Percentiles rank a stretch among this genome's conserved stretches.
Evolutionary conservation across 1,284 basidiomycete species (phyloP).

Genomic region (Ganoderma leucocontextum): DNA sequence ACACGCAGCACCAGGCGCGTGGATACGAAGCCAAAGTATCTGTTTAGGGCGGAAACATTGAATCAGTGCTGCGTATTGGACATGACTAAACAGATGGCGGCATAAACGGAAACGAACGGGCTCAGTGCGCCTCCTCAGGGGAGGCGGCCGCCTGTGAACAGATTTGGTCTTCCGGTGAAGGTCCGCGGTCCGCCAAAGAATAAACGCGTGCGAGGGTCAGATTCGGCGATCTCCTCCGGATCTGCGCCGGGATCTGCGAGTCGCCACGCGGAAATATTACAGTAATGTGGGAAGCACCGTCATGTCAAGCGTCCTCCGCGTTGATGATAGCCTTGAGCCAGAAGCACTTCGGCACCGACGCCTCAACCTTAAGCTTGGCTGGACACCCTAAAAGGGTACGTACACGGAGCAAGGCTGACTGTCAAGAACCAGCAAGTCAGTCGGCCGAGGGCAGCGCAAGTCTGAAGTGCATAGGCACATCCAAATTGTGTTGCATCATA

Average conservation of each 20-base stretch:
- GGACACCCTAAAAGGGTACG: background rate
- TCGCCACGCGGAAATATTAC: slow-evolving; percentile 6
- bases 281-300: slow-evolving; percentile 11
- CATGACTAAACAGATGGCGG: slow-evolving; percentile 1
- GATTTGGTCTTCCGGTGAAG: slow-evolving; percentile 1
- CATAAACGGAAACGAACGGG: background rate
- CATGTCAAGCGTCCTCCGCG: background rate
- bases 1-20: background rate
- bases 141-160: background rate
- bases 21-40: slow-evolving; percentile 3
- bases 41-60: slow-evolving; percentile 3
- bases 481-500: background rate
- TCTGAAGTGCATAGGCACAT: background rate
- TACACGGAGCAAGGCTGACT: background rate
- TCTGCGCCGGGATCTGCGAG: slow-evolving; percentile 3
- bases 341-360: slow-evolving; percentile 5
- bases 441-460: background rate
- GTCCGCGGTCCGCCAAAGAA: background rate
- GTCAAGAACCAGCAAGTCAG: background rate
- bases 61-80: background rate
- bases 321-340: background rate
- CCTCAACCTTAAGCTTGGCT: background rate
- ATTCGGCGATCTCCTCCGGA: slow-evolving; percentile 10
- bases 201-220: background rate
- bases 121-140: background rate